Conservation (phyloP, 345 rosid species). For the Arabis hirsuta region DNA sequence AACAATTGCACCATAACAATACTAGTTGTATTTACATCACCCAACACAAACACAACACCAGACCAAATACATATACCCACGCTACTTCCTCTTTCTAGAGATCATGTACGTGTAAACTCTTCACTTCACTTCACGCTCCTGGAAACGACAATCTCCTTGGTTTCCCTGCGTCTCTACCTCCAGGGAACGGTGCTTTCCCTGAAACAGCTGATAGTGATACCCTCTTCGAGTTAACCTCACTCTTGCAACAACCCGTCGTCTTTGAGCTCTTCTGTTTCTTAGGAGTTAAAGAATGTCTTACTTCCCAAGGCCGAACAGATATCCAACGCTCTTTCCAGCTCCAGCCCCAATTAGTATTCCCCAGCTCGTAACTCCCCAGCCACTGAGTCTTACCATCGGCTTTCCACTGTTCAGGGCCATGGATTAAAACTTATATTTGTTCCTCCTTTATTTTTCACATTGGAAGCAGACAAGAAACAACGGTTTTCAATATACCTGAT, state of each 20-base stretch:
- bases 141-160: slow-evolving; percentile 78
- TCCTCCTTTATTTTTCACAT: neutral
- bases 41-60: slow-evolving; percentile 19
- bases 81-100: neutral
- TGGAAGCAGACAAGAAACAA: slow-evolving; percentile 14
- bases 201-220: slow-evolving; percentile 49
- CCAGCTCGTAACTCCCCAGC: slow-evolving; percentile 55
- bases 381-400: slow-evolving; percentile 64
- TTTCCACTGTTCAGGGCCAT: slow-evolving; percentile 64
- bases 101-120: slow-evolving; percentile 17
- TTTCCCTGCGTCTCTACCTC: slow-evolving; percentile 49
- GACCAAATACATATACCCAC: slow-evolving; percentile 20
- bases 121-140: slow-evolving; percentile 37
- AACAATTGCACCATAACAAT: slow-evolving; percentile 22
- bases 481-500: slow-evolving; percentile 62
- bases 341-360: slow-evolving; percentile 94
- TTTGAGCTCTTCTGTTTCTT: slow-evolving; percentile 53
- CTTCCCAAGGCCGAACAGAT: slow-evolving; percentile 94
- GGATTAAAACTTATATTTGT: neutral
- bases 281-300: slow-evolving; percentile 60
- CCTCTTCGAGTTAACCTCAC: slow-evolving; percentile 49
- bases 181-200: slow-evolving; percentile 49
- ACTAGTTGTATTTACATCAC: slow-evolving; percentile 37
- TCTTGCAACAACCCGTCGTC: slow-evolving; percentile 52
- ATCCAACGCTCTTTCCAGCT: slow-evolving; percentile 99